Percentiles rank a stretch among this genome's conserved stretches.
Evolutionary conservation across 106 monocot genomes (phyloP).

Genomic region (Gastrodia elata): DNA sequence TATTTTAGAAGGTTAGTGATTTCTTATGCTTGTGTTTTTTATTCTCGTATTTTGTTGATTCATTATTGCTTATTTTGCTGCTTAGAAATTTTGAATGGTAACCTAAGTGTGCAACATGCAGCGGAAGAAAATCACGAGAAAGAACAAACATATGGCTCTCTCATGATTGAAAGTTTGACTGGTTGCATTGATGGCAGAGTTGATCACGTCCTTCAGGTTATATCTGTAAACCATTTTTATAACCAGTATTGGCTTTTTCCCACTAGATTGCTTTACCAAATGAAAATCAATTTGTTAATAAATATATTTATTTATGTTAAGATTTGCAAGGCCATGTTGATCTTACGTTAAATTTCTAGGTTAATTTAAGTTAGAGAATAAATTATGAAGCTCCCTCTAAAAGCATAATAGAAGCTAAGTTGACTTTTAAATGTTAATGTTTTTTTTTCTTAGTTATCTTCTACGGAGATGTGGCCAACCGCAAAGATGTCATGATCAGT

Average conservation of each 20-base stretch:
- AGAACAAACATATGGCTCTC: slow-evolving; percentile 68
- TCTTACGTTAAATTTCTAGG: neutral
- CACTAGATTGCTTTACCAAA: neutral
- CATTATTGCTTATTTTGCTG: neutral
- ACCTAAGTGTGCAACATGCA: slow-evolving; percentile 17
- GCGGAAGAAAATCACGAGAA: slow-evolving; percentile 21
- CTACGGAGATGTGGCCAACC: no score
- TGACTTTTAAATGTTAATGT: no score
- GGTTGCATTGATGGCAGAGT: slow-evolving; percentile 66
- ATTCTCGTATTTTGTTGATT: neutral
- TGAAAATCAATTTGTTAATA: neutral
- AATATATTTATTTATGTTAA: neutral
- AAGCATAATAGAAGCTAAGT: no score
- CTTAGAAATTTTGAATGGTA: neutral
- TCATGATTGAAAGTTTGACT: slow-evolving; percentile 85
- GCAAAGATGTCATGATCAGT: no score
- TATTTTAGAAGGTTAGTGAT: slow-evolving; percentile 38
- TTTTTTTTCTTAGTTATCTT: no score
- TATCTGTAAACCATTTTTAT: neutral
- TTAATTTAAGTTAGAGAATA: no score
- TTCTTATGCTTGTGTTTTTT: slow-evolving; percentile 1
- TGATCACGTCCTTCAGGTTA: slow-evolving; percentile 93
- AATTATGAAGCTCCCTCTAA: no score
- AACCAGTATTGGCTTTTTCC: neutral
- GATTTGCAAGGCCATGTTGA: neutral